Conservation (phyloP, 192 early-diverging fungal species). For the Jimgerdemannia lactiflua region DNA sequence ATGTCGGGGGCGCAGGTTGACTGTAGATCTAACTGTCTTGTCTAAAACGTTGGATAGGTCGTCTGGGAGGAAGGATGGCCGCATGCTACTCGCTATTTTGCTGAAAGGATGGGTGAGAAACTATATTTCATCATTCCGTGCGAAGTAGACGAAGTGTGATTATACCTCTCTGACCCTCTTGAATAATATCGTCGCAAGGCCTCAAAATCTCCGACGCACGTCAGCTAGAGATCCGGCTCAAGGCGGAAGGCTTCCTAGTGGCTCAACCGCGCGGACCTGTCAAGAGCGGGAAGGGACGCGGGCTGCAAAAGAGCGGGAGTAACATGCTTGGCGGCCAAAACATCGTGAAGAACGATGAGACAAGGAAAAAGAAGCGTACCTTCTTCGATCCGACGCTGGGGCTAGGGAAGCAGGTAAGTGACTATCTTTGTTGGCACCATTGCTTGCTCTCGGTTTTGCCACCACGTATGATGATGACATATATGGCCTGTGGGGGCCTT, state of each 20-base stretch:
- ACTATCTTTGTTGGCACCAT: too few relatives aligned
- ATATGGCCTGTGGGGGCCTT: too few relatives aligned
- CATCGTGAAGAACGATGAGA: background rate
- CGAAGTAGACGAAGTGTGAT: too few relatives aligned
- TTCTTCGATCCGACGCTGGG: background rate
- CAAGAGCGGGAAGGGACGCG: background rate
- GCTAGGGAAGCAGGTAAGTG: background rate
- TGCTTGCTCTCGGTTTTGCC: too few relatives aligned
- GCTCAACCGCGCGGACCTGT: background rate
- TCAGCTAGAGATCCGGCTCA: background rate
- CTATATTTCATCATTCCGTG: background rate
- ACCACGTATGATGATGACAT: too few relatives aligned
- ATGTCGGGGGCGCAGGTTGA: too few relatives aligned
- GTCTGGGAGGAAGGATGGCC: slow-evolving; percentile 2
- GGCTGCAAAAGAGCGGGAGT: background rate
- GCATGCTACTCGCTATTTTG: background rate
- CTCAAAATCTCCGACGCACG: background rate
- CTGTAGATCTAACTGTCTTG: background rate
- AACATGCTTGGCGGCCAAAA: background rate
- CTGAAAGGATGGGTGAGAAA: background rate
- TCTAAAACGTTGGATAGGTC: background rate
- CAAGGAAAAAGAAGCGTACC: background rate
- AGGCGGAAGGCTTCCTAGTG: background rate
- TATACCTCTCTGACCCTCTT: background rate
- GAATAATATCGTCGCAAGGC: background rate